Evolutionary conservation across 2,329 filamentous ascomycete genomes (phyloP), one percentile per base, ranked within the genome.

Genomic region (Hymenoscyphus occultus): DNA sequence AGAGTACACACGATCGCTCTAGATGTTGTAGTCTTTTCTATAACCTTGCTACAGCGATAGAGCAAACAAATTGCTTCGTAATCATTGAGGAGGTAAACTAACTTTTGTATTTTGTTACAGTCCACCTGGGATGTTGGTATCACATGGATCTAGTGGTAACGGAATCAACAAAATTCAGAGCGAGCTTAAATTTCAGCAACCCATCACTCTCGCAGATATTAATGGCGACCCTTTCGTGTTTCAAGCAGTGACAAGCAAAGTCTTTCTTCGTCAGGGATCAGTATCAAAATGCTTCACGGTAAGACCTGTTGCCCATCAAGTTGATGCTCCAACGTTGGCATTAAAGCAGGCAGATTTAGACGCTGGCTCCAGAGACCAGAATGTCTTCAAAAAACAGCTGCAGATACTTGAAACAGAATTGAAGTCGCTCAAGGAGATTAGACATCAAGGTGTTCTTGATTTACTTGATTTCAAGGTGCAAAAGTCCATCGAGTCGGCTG

Each of bases 401-500:
- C 89, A 92, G 72, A 83, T 83, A 7, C 84, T 96, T 31, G 93
- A 97, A 76, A 84, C 85, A 51, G 85, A 90, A 65, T 82, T 99
- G 42, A 90, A 94, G 69, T 82, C 85, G 10, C 80, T 96, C 61
- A 95, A 91, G 76, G 86, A 84, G 69, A 80, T 95, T 48, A 85
- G 86, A 3, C 92, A 97, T 75, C 83, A 86, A 31, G 92, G 93
- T 73, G 79, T 98, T 13, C 83, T 95, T 56, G 87, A 90, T 60
- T 82, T 98, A 45, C 81, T 96, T 64, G 92, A 93, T 67, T 96
- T 93, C 78, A 92, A 91, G 71, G 90, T 97, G 67, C 83, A 90
- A 64, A 76, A 68, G 64, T 91, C 90, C 69, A 89, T 96, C 68
- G 48, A 54, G 48, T 54, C 48, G 48, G 10, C 48, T 54, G 82